Percentiles rank a stretch among this genome's conserved stretches.
Conservation (phyloP, 495 filamentous ascomycete species). For the Astrocystis sublimbata region DNA sequence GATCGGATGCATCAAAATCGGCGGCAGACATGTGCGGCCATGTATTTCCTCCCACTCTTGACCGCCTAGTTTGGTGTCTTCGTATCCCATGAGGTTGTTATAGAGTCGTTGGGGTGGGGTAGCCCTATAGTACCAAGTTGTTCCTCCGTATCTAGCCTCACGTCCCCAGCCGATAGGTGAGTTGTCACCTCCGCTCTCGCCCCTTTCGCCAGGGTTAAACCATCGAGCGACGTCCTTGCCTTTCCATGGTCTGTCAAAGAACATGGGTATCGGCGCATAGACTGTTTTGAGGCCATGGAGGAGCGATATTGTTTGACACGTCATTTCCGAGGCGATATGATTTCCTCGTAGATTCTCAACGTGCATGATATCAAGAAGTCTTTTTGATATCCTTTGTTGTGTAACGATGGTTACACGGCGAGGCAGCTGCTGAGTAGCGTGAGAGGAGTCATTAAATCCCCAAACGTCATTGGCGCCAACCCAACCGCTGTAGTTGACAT, state of each 20-base stretch:
- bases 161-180: slow-evolving; percentile 52
- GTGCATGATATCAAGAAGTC: slow-evolving; percentile 65
- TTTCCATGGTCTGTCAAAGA: slow-evolving; percentile 61
- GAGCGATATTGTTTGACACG: slow-evolving; percentile 61
- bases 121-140: slow-evolving; percentile 60
- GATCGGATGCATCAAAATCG: slow-evolving; percentile 58
- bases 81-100: slow-evolving; percentile 63
- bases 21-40: slow-evolving; percentile 56
- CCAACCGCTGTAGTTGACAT: slow-evolving; percentile 65
- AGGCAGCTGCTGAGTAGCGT: slow-evolving; percentile 53
- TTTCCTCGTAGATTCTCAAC: slow-evolving; percentile 61
- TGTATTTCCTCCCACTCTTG: slow-evolving; percentile 53
- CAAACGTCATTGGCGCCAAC: slow-evolving; percentile 61
- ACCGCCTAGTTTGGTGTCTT: slow-evolving; percentile 53
- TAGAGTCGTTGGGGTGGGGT: slow-evolving; percentile 57
- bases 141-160: slow-evolving; percentile 57
- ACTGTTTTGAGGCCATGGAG: slow-evolving; percentile 74
- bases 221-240: slow-evolving; percentile 55
- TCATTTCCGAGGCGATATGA: slow-evolving; percentile 70
- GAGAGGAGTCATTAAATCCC: slow-evolving; percentile 56
- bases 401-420: slow-evolving; percentile 68
- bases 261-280: slow-evolving; percentile 69
- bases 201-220: slow-evolving; percentile 61
- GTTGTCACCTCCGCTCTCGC: slow-evolving; percentile 48
- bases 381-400: slow-evolving; percentile 61